Evolutionary conservation across 441 rosid genomes (phyloP).

Genomic region (Erodium trifolium): DNA sequence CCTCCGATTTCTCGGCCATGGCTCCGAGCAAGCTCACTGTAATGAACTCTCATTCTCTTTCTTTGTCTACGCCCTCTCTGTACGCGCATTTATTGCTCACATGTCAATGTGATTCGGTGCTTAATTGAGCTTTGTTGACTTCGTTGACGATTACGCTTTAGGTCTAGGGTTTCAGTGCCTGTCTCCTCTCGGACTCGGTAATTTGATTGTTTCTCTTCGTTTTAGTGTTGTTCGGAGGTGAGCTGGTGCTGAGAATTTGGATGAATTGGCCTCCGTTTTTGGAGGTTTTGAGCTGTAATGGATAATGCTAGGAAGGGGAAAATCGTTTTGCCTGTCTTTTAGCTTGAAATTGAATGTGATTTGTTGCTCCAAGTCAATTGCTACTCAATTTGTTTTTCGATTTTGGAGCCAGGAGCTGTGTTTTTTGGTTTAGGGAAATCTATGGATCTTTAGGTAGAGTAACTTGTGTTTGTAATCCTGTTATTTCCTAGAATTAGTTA

Average conservation of each 20-base stretch:
- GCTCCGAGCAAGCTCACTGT: slow-evolving; percentile 57
- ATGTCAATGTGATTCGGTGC: slow-evolving; percentile 3
- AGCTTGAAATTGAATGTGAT: neutral
- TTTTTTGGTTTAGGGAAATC: neutral
- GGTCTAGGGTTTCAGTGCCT: slow-evolving; percentile 2
- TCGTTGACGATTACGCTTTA: slow-evolving; percentile 15
- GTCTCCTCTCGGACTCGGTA: no score
- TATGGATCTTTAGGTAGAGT: neutral
- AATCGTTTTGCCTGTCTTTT: neutral
- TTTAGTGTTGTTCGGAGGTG: neutral
- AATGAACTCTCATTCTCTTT: slow-evolving; percentile 18
- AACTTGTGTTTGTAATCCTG: neutral
- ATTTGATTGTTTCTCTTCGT: no score
- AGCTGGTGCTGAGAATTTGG: neutral
- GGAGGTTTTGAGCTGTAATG: slow-evolving; percentile 2
- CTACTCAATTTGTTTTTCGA: neutral
- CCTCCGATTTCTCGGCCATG: slow-evolving; percentile 31
- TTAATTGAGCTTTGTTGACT: slow-evolving; percentile 2
- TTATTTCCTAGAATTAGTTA: neutral
- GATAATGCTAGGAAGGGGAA: neutral
- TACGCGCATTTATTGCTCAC: neutral
- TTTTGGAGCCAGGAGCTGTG: neutral
- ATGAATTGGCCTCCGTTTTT: neutral
- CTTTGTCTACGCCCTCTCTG: slow-evolving; percentile 9
- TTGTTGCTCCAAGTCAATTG: neutral